These are phyloP conservation scores for Colletotrichum simmondsii DNA, from an alignment of 2,329 filamentous ascomycete species.

Conservation along the genomic window DNA sequence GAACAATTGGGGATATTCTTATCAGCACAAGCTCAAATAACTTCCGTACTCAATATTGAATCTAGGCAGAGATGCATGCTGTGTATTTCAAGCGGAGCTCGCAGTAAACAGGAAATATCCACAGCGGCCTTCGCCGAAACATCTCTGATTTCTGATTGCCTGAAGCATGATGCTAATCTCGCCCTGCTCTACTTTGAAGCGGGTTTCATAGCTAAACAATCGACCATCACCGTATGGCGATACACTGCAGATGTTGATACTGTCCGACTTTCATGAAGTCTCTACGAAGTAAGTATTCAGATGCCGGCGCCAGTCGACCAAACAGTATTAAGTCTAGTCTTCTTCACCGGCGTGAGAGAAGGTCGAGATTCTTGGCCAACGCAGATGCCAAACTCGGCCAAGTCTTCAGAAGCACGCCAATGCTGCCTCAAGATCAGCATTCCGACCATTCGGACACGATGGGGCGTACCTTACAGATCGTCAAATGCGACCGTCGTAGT, in stretches of 20 bases:
- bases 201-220: too few species aligned
- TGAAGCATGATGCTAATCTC: not conserved
- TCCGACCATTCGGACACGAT: not conserved
- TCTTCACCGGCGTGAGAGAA: not conserved
- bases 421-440: not conserved
- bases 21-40: not conserved
- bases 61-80: not conserved
- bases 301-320: not conserved
- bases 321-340: not conserved
- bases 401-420: not conserved
- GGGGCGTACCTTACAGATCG: not conserved
- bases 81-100: not conserved
- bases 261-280: not conserved
- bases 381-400: not conserved
- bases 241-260: not conserved
- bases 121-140: too few species aligned
- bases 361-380: not conserved
- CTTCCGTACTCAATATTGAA: not conserved
- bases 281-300: not conserved
- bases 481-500: slow-evolving; percentile 10
- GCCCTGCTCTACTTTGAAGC: too few species aligned
- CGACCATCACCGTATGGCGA: not conserved
- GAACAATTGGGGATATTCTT: too few species aligned
- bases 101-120: not conserved
- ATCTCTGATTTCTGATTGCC: too few species aligned